These are phyloP conservation scores for Diaporthe citri DNA, from an alignment of 2,329 filamentous ascomycete species.

Conservation along the genomic window DNA sequence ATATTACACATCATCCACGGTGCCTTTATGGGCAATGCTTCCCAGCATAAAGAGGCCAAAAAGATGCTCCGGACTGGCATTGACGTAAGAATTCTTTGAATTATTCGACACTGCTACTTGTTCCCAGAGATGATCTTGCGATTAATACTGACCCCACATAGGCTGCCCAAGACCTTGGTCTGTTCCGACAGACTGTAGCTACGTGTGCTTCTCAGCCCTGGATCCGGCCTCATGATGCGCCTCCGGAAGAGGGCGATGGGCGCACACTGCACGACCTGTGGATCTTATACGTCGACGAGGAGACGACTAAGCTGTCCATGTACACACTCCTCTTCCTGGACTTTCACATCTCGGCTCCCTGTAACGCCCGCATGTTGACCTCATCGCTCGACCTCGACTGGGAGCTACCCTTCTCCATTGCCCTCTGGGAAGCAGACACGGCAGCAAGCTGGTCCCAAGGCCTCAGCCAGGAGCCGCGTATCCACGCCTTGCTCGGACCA, in stretches of 20 bases:
- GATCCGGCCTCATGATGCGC: neutral
- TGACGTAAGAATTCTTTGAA: conserved; percentile 43
- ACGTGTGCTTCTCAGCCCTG: conserved; percentile 1
- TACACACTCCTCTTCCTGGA: conserved; percentile 49
- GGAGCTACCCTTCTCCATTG: conserved; percentile 48
- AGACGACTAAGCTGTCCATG: conserved; percentile 49
- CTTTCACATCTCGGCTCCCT: conserved; percentile 47
- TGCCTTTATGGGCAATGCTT: conserved; percentile 46
- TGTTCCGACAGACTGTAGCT: neutral
- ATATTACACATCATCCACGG: conserved; percentile 49
- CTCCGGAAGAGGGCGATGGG: neutral
- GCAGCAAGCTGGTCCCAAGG: conserved; percentile 46
- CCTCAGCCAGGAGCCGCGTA: conserved; percentile 42
- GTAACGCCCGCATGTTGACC: conserved; percentile 47
- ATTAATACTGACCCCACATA: neutral
- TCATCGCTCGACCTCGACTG: conserved; percentile 51
- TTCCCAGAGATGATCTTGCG: neutral
- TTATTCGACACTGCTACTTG: no score
- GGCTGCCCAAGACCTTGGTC: conserved; percentile 7
- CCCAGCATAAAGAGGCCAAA: conserved; percentile 45
- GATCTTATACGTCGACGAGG: conserved; percentile 46
- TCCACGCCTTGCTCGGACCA: conserved; percentile 34
- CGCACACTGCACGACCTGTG: conserved; percentile 42
- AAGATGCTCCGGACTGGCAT: conserved; percentile 47
- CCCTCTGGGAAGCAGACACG: conserved; percentile 49